A percentile compares a stretch with the other conserved stretches of the same genome.
These are phyloP conservation scores for Nothophytophthora sp. DNA, from an alignment of 352 stramenopile genomes.

Conservation along the genomic window DNA sequence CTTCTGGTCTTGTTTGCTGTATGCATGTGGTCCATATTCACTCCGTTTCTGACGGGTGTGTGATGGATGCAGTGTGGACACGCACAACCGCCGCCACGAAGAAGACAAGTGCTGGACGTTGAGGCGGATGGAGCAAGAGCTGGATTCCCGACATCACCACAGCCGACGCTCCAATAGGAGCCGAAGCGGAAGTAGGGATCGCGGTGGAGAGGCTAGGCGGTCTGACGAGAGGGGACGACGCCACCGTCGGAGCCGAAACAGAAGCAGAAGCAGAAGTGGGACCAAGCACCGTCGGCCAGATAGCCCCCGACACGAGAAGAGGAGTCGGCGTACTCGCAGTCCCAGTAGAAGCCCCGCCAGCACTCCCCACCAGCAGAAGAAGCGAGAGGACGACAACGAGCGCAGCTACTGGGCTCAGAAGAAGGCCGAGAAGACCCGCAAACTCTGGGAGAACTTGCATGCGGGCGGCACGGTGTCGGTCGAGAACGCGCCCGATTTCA, in stretches of 20 bases:
- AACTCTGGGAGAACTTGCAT: slow-evolving; percentile 55
- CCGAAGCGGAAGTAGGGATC: slow-evolving; percentile 22
- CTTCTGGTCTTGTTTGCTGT: too few relatives aligned
- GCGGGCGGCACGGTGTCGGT: slow-evolving; percentile 38
- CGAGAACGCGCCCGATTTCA: slow-evolving; percentile 53
- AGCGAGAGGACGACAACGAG: slow-evolving; percentile 23
- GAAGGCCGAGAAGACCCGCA: slow-evolving; percentile 54
- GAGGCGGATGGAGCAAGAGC: slow-evolving; percentile 37
- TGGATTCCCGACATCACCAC: slow-evolving; percentile 22
- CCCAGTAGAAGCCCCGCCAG: slow-evolving; percentile 5
- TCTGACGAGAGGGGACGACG: neutral
- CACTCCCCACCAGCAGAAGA: neutral
- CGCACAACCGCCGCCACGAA: slow-evolving; percentile 65
- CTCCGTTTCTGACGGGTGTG: neutral
- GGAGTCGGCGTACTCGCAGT: slow-evolving; percentile 20
- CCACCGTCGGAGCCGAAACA: slow-evolving; percentile 10
- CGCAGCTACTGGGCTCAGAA: slow-evolving; percentile 57
- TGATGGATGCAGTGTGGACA: slow-evolving; percentile 39
- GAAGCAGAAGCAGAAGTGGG: slow-evolving; percentile 14
- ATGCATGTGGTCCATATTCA: too few relatives aligned
- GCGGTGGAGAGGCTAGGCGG: slow-evolving; percentile 3
- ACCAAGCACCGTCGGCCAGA: too few relatives aligned
- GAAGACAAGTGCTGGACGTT: slow-evolving; percentile 67
- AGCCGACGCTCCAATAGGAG: slow-evolving; percentile 1
- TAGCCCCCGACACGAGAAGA: slow-evolving; percentile 1